Evolutionary conservation across 2,329 filamentous ascomycete genomes (phyloP).

Genomic region (Cordyceps fumosorosea): DNA sequence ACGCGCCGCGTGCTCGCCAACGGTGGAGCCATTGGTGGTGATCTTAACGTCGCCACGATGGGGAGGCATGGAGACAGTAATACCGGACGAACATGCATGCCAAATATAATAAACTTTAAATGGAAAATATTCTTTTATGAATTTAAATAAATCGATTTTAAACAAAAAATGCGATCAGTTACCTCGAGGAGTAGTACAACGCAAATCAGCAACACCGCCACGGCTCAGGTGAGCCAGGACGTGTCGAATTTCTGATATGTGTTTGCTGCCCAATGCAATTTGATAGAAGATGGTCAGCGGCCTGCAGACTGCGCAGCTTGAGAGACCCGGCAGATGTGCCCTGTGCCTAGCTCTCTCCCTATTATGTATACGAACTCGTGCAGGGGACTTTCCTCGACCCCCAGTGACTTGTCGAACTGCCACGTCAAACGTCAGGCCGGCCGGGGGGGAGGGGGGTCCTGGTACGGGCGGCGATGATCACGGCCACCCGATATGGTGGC

Average conservation of each 20-base stretch:
- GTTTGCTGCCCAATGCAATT: constrained; percentile 3
- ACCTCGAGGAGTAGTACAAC: background rate
- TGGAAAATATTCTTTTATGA: background rate
- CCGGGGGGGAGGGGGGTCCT: background rate
- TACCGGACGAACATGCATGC: background rate
- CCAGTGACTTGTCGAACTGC: constrained; percentile 1
- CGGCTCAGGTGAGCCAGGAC: constrained; percentile 6
- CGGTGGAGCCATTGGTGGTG: background rate
- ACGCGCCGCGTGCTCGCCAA: background rate
- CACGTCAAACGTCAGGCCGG: constrained; percentile 10
- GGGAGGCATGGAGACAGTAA: background rate
- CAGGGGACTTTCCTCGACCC: background rate
- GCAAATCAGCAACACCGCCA: background rate
- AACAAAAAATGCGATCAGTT: background rate
- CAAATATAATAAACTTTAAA: background rate
- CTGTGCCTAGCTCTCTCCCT: background rate
- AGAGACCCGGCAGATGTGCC: background rate
- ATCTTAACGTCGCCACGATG: background rate
- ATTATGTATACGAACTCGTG: background rate
- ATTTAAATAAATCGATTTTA: background rate
- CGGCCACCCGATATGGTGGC: constrained; percentile 1
- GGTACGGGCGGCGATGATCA: background rate
- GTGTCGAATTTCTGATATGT: background rate
- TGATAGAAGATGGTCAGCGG: background rate
- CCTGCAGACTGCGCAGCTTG: background rate